Evolutionary conservation across 1,139 yeast species (phyloP).

Genomic region (Candida glucosophila): DNA sequence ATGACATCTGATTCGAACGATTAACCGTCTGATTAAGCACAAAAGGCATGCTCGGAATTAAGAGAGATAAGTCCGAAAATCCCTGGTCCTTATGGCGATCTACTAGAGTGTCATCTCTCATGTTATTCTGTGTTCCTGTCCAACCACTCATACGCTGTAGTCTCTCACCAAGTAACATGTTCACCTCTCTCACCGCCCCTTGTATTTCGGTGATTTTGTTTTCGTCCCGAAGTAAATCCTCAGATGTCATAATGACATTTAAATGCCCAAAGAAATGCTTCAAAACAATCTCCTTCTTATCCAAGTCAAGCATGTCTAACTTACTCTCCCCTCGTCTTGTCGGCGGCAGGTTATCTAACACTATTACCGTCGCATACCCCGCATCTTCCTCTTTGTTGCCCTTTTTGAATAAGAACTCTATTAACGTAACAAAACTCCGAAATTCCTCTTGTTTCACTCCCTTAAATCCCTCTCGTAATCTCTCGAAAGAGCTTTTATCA

Average conservation of each 20-base stretch:
- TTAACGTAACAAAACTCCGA: slow-evolving; percentile 7
- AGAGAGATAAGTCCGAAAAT: slow-evolving; percentile 12
- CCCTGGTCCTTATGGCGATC: not conserved
- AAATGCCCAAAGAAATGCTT: slow-evolving; percentile 35
- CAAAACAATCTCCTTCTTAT: slow-evolving; percentile 24
- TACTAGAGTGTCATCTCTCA: slow-evolving; percentile 18
- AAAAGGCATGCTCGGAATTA: slow-evolving; percentile 26
- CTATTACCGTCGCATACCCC: slow-evolving; percentile 25
- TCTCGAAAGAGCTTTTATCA: not conserved
- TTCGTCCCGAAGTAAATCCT: slow-evolving; percentile 10
- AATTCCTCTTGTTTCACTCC: slow-evolving; percentile 1
- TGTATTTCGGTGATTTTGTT: slow-evolving; percentile 15
- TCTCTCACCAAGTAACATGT: slow-evolving; percentile 24
- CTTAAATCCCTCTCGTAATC: not conserved
- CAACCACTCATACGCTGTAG: slow-evolving; percentile 45
- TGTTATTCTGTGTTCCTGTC: slow-evolving; percentile 39
- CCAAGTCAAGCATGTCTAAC: slow-evolving; percentile 14
- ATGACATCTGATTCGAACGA: slow-evolving; percentile 14
- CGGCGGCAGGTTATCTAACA: slow-evolving; percentile 13
- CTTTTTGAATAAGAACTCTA: slow-evolving; percentile 20
- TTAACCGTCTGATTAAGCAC: slow-evolving; percentile 19
- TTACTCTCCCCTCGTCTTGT: slow-evolving; percentile 1
- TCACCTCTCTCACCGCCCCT: slow-evolving; percentile 19
- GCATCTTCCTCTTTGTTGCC: slow-evolving; percentile 30
- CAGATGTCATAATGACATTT: slow-evolving; percentile 24